Percentiles rank a stretch among this genome's conserved stretches.
These are phyloP conservation scores for Acanthamoeba sp. DNA, from an alignment of 208 protist species.

Conservation along the genomic window DNA sequence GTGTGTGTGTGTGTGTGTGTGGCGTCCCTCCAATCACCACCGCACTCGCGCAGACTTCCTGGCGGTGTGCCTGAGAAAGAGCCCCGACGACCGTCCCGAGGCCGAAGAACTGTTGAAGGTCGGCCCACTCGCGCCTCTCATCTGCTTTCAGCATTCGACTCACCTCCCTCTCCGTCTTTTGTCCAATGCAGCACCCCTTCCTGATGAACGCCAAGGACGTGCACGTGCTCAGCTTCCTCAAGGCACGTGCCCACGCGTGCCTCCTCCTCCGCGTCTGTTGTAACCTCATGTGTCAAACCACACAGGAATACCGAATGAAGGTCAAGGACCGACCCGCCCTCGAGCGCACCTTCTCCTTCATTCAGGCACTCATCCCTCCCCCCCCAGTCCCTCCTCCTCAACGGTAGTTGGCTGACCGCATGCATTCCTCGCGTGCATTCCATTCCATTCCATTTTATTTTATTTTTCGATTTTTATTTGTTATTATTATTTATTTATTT, in stretches of 20 bases:
- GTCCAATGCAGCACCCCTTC: slow-evolving; percentile 30
- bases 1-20: no score
- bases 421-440: no score
- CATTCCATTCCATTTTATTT: no score
- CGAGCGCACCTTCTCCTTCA: slow-evolving; percentile 69
- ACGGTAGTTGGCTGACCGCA: no score
- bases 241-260: neutral
- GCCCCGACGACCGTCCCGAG: slow-evolving; percentile 49
- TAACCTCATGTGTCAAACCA: no score
- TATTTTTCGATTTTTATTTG: no score
- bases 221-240: slow-evolving; percentile 63
- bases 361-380: neutral
- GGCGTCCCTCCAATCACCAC: neutral
- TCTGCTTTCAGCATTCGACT: no score
- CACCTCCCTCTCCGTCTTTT: neutral
- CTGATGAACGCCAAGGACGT: neutral
- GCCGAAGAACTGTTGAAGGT: slow-evolving; percentile 63
- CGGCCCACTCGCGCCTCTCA: no score
- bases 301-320: slow-evolving; percentile 52
- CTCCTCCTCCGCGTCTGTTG: no score
- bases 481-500: no score
- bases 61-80: slow-evolving; percentile 40
- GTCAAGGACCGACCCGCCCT: slow-evolving; percentile 35
- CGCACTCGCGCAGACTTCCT: slow-evolving; percentile 10
- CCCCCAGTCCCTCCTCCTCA: no score